These are phyloP conservation scores for Arthroderma sp. DNA, from an alignment of 2,329 filamentous ascomycete species.

Conservation along the genomic window DNA sequence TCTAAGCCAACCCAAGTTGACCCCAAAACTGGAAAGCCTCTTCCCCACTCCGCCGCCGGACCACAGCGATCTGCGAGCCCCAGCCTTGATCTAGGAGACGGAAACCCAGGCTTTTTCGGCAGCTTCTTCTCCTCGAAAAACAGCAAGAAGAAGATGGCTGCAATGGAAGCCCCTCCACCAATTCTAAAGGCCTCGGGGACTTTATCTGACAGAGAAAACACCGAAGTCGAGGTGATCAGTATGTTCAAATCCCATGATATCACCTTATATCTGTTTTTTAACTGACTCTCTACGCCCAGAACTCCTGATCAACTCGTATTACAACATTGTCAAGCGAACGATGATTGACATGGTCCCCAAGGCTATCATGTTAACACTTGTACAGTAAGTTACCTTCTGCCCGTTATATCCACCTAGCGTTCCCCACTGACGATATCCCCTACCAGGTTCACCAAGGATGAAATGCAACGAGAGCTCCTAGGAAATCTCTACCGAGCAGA, in stretches of 20 bases:
- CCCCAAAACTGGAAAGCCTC: conserved; percentile 93
- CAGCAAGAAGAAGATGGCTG: conserved; percentile 99
- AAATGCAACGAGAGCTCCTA: conserved; percentile 94
- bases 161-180: conserved; percentile 90
- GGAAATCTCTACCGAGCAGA: conserved; percentile 94
- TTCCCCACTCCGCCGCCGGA: conserved; percentile 48
- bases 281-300: conserved; percentile 41
- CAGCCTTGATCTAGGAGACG: conserved; percentile 48
- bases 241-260: conserved; percentile 33
- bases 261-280: not conserved
- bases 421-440: conserved; percentile 2
- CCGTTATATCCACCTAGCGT: not conserved
- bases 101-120: conserved; percentile 80
- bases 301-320: conserved; percentile 91
- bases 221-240: conserved; percentile 98
- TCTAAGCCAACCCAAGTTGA: conserved; percentile 96
- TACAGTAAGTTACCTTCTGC: conserved; percentile 55
- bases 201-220: conserved; percentile 81
- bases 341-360: conserved; percentile 99
- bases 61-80: conserved; percentile 68
- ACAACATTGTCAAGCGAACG: conserved; percentile 92
- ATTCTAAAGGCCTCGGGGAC: conserved; percentile 89
- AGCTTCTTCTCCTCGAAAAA: conserved; percentile 99
- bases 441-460: conserved; percentile 77
- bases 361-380: conserved; percentile 94